Conservation (phyloP, 768 basidiomycete genomes). For the Kwoniella sp. region DNA sequence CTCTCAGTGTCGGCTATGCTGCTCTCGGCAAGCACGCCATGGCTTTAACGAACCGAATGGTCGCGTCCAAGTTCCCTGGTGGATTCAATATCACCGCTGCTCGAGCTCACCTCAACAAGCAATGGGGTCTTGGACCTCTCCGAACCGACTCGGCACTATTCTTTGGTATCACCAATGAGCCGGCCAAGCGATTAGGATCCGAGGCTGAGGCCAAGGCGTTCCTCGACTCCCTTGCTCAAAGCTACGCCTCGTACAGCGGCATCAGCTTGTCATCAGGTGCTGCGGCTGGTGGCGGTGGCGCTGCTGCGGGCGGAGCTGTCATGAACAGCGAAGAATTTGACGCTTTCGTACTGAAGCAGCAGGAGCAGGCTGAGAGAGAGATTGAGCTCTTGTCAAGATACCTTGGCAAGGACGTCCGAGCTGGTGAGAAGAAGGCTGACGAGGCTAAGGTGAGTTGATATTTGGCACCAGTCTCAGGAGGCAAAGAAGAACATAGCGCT, state of each 20-base stretch:
- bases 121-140: slow-evolving; percentile 89
- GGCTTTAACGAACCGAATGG: slow-evolving; percentile 83
- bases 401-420: slow-evolving; percentile 87
- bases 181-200: slow-evolving; percentile 85
- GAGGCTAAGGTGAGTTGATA: slow-evolving; percentile 74
- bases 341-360: slow-evolving; percentile 91
- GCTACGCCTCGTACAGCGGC: slow-evolving; percentile 86
- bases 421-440: slow-evolving; percentile 87
- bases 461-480: neutral
- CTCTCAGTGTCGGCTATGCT: slow-evolving; percentile 75
- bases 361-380: slow-evolving; percentile 87
- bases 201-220: slow-evolving; percentile 92
- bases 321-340: slow-evolving; percentile 99
- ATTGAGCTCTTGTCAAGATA: slow-evolving; percentile 97
- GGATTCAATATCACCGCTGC: slow-evolving; percentile 94
- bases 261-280: slow-evolving; percentile 76
- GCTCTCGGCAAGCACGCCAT: slow-evolving; percentile 89
- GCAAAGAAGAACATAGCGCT: slow-evolving; percentile 4
- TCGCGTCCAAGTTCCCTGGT: slow-evolving; percentile 97
- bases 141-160: slow-evolving; percentile 89
- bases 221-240: slow-evolving; percentile 80
- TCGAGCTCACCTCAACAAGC: slow-evolving; percentile 83
- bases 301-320: slow-evolving; percentile 69
- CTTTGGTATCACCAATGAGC: slow-evolving; percentile 88
- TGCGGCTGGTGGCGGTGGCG: slow-evolving; percentile 65